phyloP scores from a whole-genome alignment of 108 stramenopile genomes.

The Skeletonema potamos region DNA sequence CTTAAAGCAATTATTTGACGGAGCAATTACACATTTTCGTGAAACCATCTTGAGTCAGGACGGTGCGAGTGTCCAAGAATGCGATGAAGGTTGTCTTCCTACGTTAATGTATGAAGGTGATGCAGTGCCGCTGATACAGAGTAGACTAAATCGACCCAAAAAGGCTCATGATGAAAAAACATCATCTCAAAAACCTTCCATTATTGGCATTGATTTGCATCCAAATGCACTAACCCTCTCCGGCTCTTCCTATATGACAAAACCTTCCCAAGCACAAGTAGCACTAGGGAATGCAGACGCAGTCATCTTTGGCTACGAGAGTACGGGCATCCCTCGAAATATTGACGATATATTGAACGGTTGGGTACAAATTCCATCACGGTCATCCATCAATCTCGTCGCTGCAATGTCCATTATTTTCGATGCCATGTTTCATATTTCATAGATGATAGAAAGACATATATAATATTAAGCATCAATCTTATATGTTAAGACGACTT shows the following conservation, averaged over 20 bases:
- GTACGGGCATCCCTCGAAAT: constrained; percentile 35
- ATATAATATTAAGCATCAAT: neutral
- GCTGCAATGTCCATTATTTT: constrained; percentile 49
- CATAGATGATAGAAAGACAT: neutral
- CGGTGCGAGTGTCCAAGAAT: neutral
- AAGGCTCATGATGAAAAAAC: neutral
- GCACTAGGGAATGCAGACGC: constrained; percentile 16
- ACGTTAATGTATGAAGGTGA: constrained; percentile 26
- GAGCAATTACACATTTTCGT: constrained; percentile 37
- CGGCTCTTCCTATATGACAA: constrained; percentile 10
- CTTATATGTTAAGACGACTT: neutral
- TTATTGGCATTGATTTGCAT: constrained; percentile 45
- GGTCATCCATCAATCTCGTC: constrained; percentile 50
- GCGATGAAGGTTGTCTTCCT: constrained; percentile 3
- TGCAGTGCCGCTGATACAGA: neutral
- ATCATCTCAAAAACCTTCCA: neutral
- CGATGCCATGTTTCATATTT: constrained; percentile 13
- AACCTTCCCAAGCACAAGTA: constrained; percentile 9
- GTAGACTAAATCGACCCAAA: neutral
- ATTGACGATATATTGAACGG: constrained; percentile 9
- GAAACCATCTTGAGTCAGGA: constrained; percentile 9
- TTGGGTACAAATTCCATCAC: constrained; percentile 44
- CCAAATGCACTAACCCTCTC: constrained; percentile 36
- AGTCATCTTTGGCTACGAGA: constrained; percentile 47
- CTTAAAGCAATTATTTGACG: constrained; percentile 15